Conservation (phyloP, 2,329 filamentous ascomycete genomes). For the Colletotrichum simmondsii region DNA sequence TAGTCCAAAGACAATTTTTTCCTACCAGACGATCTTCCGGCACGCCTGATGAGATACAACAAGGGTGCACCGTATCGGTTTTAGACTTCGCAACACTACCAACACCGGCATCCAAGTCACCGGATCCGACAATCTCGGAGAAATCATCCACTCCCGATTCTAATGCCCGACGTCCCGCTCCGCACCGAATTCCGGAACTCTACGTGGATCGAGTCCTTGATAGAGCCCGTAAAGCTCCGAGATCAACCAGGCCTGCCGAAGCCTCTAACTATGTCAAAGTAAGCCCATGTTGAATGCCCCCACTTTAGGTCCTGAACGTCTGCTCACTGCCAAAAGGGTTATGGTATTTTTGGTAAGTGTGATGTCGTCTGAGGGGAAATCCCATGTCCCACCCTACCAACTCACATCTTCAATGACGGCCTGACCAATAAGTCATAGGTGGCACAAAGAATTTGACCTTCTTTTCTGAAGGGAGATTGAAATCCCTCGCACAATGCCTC, state of each 20-base stretch:
- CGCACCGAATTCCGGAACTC: constrained; percentile 37
- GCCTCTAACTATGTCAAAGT: constrained; percentile 39
- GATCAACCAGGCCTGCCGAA: constrained; percentile 10
- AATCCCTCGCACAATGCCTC: constrained; percentile 41
- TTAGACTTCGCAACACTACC: constrained; percentile 19
- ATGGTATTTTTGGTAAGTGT: constrained; percentile 41
- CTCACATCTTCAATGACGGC: too few species aligned
- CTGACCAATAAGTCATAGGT: not conserved
- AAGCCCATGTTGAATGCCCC: not conserved
- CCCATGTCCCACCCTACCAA: not conserved
- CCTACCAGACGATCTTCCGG: not conserved
- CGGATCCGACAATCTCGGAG: not conserved
- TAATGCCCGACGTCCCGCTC: not conserved
- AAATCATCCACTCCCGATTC: not conserved
- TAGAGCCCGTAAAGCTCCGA: constrained; percentile 31
- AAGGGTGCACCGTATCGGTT: constrained; percentile 13
- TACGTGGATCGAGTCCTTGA: constrained; percentile 41
- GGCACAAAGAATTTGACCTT: constrained; percentile 40
- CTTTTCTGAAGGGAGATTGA: constrained; percentile 44
- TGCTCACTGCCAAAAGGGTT: constrained; percentile 37
- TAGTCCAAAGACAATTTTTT: constrained; percentile 33
- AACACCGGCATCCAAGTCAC: not conserved
- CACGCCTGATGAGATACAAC: not conserved
- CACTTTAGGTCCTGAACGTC: too few species aligned
- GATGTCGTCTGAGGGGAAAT: constrained; percentile 26